A percentile compares a stretch with the other conserved stretches of the same genome.
phyloP scores from a whole-genome alignment of 1,139 yeast species.

The Suhomyces yuchorum region DNA sequence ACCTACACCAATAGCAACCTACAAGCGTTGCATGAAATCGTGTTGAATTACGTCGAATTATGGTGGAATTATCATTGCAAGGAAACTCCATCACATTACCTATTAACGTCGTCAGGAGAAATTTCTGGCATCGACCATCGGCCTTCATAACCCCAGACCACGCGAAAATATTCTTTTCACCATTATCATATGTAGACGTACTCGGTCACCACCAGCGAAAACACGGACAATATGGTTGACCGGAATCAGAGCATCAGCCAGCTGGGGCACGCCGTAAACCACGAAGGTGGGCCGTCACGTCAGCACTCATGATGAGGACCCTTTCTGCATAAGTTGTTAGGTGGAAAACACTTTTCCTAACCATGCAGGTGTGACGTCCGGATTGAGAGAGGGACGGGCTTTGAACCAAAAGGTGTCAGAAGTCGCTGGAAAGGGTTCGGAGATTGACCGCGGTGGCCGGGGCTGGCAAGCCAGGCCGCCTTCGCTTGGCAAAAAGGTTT shows the following conservation, averaged over 20 bases:
- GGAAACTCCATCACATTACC: too few species aligned
- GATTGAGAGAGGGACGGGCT: not conserved
- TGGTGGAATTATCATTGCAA: too few species aligned
- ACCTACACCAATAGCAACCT: too few species aligned
- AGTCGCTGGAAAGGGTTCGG: not conserved
- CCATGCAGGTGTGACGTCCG: not conserved
- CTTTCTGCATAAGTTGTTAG: not conserved
- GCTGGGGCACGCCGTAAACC: not conserved
- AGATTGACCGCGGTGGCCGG: too few species aligned
- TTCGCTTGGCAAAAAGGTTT: not conserved
- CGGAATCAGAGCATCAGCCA: not conserved
- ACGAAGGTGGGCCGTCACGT: not conserved
- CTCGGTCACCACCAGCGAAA: not conserved
- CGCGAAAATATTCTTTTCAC: not conserved
- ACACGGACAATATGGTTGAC: not conserved
- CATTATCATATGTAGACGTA: not conserved
- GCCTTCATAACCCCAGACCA: not conserved
- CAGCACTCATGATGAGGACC: not conserved
- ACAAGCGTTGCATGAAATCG: too few species aligned
- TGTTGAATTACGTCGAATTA: too few species aligned
- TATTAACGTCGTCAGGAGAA: too few species aligned
- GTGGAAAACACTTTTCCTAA: not conserved
- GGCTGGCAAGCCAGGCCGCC: too few species aligned
- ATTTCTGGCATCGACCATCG: too few species aligned
- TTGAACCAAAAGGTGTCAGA: not conserved